Base-by-base conservation (phyloP, 495 filamentous ascomycete genomes). In the Cercophora newfieldiana region DNA sequence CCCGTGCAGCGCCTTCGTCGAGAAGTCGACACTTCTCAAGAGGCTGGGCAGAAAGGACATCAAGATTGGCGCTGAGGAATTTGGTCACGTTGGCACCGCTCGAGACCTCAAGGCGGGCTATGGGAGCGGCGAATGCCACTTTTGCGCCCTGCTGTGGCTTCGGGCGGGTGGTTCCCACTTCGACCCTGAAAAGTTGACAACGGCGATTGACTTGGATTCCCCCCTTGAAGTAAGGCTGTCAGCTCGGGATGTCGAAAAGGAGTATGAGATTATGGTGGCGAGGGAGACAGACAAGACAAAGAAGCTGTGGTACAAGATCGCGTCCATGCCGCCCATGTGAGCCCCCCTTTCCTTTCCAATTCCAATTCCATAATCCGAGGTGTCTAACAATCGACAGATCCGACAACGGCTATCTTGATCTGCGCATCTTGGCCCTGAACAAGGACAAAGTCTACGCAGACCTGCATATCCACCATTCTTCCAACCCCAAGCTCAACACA, bases 181-280 rank as follows among this genome's bases (percentile, higher is more conserved):
- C 19, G 61, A 63, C 28, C 61, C 61, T 8, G 50, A 7, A 0
- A 55, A 55, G 12, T 28, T 44, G 4, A 33, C 10, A 16, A 24
- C n/a, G 7, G n/a, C 6, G 16, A 26, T 48, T 1, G 59, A 61
- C 26, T n/a, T 21, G 2, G 26, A 51, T 30, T 48, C 28, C 0
- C 61, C 61, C 0, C 48, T 63, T 10, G 50, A 31, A 3, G 61
- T 63, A 8, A 25, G 37, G 28, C 18, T 63, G 19, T n/a, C 19
- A 19, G 61, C 61, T 3, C 61, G 61, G n/a, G 61, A 63, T n/a
- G 48, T 28, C 25, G 61, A 63, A 19, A 55, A 63, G 61, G 48
- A 63, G 21, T 54, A 54, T 18, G 61, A 44, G 21, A 55, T 63
- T 19, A 55, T 37, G 29, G 61, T 55, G 5, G 61, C 19, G 14